A percentile compares a stretch with the other conserved stretches of the same genome.
Evolutionary conservation across 176 grass and related monocot species (phyloP).

Genomic region (Rhipidocladum racemiflorum): DNA sequence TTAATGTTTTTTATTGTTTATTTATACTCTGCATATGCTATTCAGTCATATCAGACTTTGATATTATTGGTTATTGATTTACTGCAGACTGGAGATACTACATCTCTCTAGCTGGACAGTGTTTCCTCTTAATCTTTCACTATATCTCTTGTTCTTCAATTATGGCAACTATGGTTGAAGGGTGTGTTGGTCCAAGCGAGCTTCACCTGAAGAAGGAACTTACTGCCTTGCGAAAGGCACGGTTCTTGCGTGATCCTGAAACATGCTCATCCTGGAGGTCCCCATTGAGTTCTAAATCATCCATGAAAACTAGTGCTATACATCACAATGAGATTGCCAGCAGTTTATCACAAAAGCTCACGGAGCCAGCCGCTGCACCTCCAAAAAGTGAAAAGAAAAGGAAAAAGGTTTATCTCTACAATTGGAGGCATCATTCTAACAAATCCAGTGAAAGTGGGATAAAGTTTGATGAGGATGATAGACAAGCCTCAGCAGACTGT

Average conservation of each 20-base stretch:
- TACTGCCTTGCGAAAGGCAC: slow-evolving; percentile 70
- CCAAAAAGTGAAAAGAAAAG: slow-evolving; percentile 59
- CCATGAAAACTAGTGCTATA: slow-evolving; percentile 42
- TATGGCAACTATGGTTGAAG: slow-evolving; percentile 54
- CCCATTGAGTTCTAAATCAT: slow-evolving; percentile 70
- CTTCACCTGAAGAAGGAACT: slow-evolving; percentile 96
- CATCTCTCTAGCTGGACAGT: slow-evolving; percentile 10
- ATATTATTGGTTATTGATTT: slow-evolving; percentile 20
- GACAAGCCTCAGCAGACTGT: slow-evolving; percentile 48
- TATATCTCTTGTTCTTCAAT: slow-evolving; percentile 10
- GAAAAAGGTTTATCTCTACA: slow-evolving; percentile 91
- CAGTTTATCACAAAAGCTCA: slow-evolving; percentile 32
- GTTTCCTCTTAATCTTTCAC: slow-evolving; percentile 24
- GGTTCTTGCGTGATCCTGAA: slow-evolving; percentile 82
- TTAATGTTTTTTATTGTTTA: slow-evolving; percentile 3
- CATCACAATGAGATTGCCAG: slow-evolving; percentile 32
- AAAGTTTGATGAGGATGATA: slow-evolving; percentile 54
- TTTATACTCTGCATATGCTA: not conserved
- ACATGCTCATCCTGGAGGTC: slow-evolving; percentile 88
- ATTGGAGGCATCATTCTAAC: slow-evolving; percentile 82
- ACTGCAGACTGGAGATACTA: slow-evolving; percentile 21
- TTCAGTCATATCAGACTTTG: slow-evolving; percentile 19
- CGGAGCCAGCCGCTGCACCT: slow-evolving; percentile 32
- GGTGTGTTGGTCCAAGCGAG: slow-evolving; percentile 66
- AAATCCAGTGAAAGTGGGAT: slow-evolving; percentile 79